Percentiles rank a stretch among this genome's conserved stretches.
Evolutionary conservation across 2,329 filamentous ascomycete species (phyloP).

Genomic region (Cordyceps militaris): DNA sequence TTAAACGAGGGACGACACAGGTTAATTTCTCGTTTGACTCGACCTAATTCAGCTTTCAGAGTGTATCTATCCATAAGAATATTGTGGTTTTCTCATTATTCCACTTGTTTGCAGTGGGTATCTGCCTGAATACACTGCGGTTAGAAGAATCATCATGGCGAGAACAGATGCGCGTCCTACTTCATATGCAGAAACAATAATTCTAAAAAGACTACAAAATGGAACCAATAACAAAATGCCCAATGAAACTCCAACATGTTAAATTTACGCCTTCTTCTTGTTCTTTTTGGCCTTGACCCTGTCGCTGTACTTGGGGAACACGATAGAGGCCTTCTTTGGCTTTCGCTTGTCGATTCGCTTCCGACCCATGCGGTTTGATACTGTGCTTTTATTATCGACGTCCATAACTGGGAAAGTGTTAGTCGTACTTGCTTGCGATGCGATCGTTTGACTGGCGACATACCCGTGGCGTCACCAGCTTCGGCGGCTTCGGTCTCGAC

Average conservation of each 20-base stretch:
- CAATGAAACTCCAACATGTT: neutral
- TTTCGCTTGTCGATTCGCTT: constrained; percentile 52
- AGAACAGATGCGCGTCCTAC: neutral
- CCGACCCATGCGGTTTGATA: constrained; percentile 34
- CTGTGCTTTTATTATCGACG: constrained; percentile 40
- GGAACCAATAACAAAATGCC: neutral
- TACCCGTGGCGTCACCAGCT: constrained; percentile 19
- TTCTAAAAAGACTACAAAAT: neutral
- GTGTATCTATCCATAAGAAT: neutral
- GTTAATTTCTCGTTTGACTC: neutral
- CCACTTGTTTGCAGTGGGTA: constrained; percentile 5
- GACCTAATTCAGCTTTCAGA: neutral
- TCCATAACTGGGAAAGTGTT: constrained; percentile 43
- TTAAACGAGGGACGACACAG: neutral
- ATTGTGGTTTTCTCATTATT: neutral
- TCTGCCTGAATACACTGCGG: constrained; percentile 5
- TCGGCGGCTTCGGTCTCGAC: constrained; percentile 24
- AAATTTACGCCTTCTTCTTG: constrained; percentile 12
- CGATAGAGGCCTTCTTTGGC: constrained; percentile 49
- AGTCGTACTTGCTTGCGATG: neutral
- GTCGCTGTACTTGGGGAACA: constrained; percentile 53
- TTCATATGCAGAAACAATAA: neutral
- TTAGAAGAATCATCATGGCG: neutral
- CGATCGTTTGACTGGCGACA: constrained; percentile 6
- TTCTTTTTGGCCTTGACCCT: constrained; percentile 40